Conservation (phyloP, 2,329 filamentous ascomycete species). For the Colletotrichum sp. region DNA sequence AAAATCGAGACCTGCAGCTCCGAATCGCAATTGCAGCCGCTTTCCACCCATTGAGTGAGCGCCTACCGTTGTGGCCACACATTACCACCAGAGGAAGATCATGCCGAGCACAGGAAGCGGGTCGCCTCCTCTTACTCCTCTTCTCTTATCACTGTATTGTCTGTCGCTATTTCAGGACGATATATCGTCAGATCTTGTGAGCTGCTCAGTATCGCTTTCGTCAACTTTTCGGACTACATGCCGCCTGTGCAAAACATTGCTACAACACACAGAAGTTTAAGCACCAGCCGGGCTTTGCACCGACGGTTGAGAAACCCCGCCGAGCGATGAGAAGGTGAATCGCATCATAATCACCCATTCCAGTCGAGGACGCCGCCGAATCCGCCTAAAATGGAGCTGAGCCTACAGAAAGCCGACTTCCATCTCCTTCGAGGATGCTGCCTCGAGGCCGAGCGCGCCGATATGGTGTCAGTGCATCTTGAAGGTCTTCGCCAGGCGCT, state of each 20-base stretch:
- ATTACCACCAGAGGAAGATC: background rate
- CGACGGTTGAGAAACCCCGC: background rate
- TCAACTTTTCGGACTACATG: background rate
- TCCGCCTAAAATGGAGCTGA: conserved; percentile 22
- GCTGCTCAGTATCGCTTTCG: background rate
- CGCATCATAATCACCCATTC: background rate
- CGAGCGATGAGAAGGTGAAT: background rate
- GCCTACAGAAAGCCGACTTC: conserved; percentile 28
- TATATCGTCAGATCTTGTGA: background rate
- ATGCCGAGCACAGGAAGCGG: background rate
- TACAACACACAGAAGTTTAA: background rate
- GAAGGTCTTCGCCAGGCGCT: conserved; percentile 54
- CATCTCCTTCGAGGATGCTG: conserved; percentile 58
- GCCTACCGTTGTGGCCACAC: background rate
- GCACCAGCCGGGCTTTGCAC: background rate
- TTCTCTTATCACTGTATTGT: background rate
- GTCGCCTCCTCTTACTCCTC: background rate
- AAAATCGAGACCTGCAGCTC: conserved; percentile 23
- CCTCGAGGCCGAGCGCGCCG: conserved; percentile 58
- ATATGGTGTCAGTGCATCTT: conserved; percentile 51
- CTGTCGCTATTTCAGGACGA: background rate
- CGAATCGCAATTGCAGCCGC: conserved; percentile 20
- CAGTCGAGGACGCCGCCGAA: background rate
- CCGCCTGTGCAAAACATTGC: background rate
- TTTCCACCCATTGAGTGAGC: conserved; percentile 9